Conservation (phyloP, 2,329 filamentous ascomycete species). For the Blastomyces percursus region DNA sequence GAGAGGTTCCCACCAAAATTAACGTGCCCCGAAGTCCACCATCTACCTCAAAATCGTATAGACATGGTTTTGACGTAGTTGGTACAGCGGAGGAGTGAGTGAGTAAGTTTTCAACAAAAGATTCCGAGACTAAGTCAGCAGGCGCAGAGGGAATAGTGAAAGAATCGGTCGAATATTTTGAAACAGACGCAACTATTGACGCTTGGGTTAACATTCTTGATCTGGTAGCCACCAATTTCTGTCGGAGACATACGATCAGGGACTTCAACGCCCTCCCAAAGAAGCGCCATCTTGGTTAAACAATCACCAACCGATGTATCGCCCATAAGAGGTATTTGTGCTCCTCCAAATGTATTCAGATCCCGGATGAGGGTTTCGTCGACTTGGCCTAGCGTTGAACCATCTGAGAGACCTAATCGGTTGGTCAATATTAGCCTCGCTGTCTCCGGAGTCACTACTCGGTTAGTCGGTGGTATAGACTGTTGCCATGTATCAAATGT, state of each 20-base stretch:
- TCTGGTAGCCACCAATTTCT: not conserved
- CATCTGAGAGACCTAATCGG: constrained; percentile 41
- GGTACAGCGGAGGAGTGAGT: not conserved
- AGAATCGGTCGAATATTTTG: constrained; percentile 3
- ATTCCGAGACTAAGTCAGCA: not conserved
- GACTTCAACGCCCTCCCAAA: constrained; percentile 48
- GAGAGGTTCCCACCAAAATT: not conserved
- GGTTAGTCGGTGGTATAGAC: constrained; percentile 4
- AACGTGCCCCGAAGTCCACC: not conserved
- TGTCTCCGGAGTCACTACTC: constrained; percentile 16
- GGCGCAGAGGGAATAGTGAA: not conserved
- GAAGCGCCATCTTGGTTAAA: constrained; percentile 24
- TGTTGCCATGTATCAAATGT: constrained; percentile 18
- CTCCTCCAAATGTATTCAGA: constrained; percentile 51
- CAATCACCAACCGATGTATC: constrained; percentile 15
- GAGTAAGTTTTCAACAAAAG: constrained; percentile 1
- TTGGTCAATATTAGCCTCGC: constrained; percentile 33
- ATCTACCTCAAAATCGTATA: constrained; percentile 2
- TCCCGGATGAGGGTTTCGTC: constrained; percentile 44
- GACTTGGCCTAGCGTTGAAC: constrained; percentile 30
- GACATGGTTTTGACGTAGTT: not conserved
- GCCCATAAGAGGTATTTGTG: constrained; percentile 42
- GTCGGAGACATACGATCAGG: constrained; percentile 42
- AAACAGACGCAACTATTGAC: not conserved
- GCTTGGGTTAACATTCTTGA: not conserved